phyloP scores from a whole-genome alignment of 1,284 basidiomycete genomes.

The Sporisorium iseilematis-ciliati region DNA sequence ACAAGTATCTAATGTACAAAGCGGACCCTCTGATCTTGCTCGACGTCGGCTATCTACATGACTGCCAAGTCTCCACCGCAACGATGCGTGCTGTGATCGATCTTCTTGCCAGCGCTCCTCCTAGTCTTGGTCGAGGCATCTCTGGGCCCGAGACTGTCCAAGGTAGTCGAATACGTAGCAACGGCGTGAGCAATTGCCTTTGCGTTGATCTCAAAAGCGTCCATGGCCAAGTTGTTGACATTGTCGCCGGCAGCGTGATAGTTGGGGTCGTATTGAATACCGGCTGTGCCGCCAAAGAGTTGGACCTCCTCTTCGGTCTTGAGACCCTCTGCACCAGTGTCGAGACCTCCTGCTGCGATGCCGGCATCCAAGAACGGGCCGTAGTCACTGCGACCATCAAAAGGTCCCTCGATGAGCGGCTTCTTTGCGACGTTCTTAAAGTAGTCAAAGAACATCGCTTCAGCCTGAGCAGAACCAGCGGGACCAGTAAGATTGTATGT shows the following conservation, averaged over 20 bases:
- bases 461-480: constrained; percentile 33
- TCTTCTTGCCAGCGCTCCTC: constrained; percentile 10
- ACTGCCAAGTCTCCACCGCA: constrained; percentile 37
- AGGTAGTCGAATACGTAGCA: constrained; percentile 31
- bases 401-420: constrained; percentile 31
- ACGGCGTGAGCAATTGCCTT: constrained; percentile 48
- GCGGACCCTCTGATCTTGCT: too few species aligned
- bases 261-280: constrained; percentile 37
- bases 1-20: too few species aligned
- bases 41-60: constrained; percentile 6
- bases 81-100: constrained; percentile 33
- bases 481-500: constrained; percentile 35
- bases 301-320: constrained; percentile 45
- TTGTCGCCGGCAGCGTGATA: constrained; percentile 43
- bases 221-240: constrained; percentile 35
- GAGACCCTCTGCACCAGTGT: constrained; percentile 41
- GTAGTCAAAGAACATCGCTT: constrained; percentile 33
- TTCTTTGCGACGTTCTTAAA: constrained; percentile 38
- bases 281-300: constrained; percentile 37
- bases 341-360: constrained; percentile 42
- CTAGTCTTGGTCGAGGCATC: constrained; percentile 1
- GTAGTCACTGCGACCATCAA: constrained; percentile 37
- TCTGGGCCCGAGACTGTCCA: constrained; percentile 30
- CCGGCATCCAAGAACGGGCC: constrained; percentile 47
- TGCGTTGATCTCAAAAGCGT: constrained; percentile 40